Evolutionary conservation across 176 grass and related monocot genomes (phyloP).

Genomic region (Bolboschoenus planiculmis): DNA sequence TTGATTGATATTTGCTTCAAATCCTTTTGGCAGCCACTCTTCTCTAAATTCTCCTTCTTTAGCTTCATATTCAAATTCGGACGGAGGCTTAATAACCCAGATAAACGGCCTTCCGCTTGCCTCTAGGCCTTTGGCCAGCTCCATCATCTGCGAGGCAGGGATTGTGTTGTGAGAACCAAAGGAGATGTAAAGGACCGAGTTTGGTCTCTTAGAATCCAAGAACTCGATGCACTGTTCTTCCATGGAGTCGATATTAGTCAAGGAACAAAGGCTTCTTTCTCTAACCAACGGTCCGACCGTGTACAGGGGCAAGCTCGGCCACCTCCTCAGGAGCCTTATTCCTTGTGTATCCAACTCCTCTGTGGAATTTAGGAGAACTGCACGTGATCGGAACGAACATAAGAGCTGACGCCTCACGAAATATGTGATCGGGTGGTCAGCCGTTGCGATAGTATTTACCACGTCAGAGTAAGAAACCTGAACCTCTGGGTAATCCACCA

Average conservation of each 20-base stretch:
- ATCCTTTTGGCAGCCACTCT: conserved; percentile 36
- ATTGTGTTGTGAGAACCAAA: conserved; percentile 43
- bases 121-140: conserved; percentile 36
- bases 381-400: conserved; percentile 13
- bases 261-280: not conserved
- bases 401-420: not conserved
- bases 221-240: conserved; percentile 17
- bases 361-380: conserved; percentile 29
- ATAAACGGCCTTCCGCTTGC: conserved; percentile 38
- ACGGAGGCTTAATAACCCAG: conserved; percentile 27
- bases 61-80: conserved; percentile 13
- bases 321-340: conserved; percentile 19
- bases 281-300: conserved; percentile 26
- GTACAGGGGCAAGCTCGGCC: conserved; percentile 18
- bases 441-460: not conserved
- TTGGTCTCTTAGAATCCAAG: conserved; percentile 27
- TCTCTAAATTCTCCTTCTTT: not conserved
- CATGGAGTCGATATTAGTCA: not conserved
- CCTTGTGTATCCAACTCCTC: conserved; percentile 34
- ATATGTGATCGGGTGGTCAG: not conserved
- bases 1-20: conserved; percentile 9
- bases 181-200: conserved; percentile 38
- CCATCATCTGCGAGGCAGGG: conserved; percentile 33
- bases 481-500: conserved; percentile 26
- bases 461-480: conserved; percentile 13